A percentile compares a stretch with the other conserved stretches of the same genome.
Evolutionary conservation across 2,329 filamentous ascomycete genomes (phyloP).

Genomic region (Amphichorda felina): DNA sequence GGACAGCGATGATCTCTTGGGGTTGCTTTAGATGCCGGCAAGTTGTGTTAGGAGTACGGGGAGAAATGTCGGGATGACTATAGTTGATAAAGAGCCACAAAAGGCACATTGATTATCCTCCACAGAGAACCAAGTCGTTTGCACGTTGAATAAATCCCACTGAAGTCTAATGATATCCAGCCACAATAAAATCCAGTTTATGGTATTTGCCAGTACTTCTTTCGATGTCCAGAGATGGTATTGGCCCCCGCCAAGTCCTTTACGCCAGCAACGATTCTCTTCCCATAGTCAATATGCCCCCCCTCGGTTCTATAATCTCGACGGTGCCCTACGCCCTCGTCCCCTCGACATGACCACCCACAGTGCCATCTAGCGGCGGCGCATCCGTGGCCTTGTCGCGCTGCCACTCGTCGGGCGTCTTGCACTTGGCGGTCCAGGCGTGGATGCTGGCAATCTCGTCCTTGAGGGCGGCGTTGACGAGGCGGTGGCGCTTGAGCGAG

Average conservation of each 20-base stretch:
- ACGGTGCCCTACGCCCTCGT: conserved; percentile 10
- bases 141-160: too few relatives aligned
- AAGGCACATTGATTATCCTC: background rate
- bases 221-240: too few relatives aligned
- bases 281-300: too few relatives aligned
- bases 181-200: too few relatives aligned
- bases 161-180: too few relatives aligned
- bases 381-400: conserved; percentile 36
- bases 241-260: too few relatives aligned
- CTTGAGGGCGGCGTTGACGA: conserved; percentile 76
- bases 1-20: conserved; percentile 48
- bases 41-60: background rate
- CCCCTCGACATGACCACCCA: conserved; percentile 27
- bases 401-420: conserved; percentile 84
- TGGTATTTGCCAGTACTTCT: too few relatives aligned
- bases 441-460: conserved; percentile 84
- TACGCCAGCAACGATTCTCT: too few relatives aligned
- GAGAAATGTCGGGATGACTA: background rate
- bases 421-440: conserved; percentile 90
- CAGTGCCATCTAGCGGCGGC: conserved; percentile 31
- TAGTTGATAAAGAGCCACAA: background rate
- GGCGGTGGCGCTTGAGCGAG: conserved; percentile 72
- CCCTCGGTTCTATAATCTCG: too few relatives aligned
- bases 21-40: conserved; percentile 20
- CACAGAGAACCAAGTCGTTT: background rate